These are phyloP conservation scores for Phlebiopsis flavidoalba DNA, from an alignment of 768 basidiomycete genomes.

Conservation along the genomic window DNA sequence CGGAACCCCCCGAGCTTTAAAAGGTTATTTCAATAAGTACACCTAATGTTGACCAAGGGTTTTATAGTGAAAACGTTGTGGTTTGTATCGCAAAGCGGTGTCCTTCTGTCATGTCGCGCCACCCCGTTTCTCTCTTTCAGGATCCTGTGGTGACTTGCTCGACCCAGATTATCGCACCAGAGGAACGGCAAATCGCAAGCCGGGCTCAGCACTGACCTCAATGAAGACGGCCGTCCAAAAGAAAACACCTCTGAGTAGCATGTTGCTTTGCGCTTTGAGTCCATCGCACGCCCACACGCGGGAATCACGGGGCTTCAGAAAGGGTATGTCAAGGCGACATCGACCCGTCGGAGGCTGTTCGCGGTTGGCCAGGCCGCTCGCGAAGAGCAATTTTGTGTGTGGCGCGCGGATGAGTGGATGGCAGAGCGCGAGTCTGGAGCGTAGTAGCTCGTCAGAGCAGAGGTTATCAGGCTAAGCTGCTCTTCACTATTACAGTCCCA, in stretches of 20 bases:
- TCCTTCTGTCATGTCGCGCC: constrained; percentile 76
- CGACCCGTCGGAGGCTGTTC: constrained; percentile 89
- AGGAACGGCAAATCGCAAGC: constrained; percentile 81
- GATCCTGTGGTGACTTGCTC: neutral
- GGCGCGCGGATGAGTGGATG: constrained; percentile 48
- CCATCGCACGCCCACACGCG: constrained; percentile 50
- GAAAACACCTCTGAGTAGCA: constrained; percentile 38
- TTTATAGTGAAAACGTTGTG: constrained; percentile 91
- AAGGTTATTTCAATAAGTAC: constrained; percentile 87
- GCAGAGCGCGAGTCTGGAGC: constrained; percentile 37
- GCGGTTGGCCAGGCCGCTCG: constrained; percentile 79
- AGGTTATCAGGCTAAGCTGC: constrained; percentile 28
- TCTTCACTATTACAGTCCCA: constrained; percentile 10
- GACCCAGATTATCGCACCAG: constrained; percentile 78
- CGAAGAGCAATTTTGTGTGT: constrained; percentile 72
- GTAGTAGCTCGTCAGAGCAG: constrained; percentile 36
- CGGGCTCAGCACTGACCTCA: constrained; percentile 88
- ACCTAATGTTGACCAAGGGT: constrained; percentile 87
- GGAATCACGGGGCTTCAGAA: constrained; percentile 50
- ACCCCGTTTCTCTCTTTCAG: neutral
- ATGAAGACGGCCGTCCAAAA: constrained; percentile 76
- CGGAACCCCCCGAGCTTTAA: constrained; percentile 58
- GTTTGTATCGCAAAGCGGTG: constrained; percentile 86
- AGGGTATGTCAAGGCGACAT: constrained; percentile 80
- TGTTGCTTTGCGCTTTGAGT: constrained; percentile 80